These are phyloP conservation scores for Petunia secreta DNA, from an alignment of 257 asterid species.

Conservation along the genomic window DNA sequence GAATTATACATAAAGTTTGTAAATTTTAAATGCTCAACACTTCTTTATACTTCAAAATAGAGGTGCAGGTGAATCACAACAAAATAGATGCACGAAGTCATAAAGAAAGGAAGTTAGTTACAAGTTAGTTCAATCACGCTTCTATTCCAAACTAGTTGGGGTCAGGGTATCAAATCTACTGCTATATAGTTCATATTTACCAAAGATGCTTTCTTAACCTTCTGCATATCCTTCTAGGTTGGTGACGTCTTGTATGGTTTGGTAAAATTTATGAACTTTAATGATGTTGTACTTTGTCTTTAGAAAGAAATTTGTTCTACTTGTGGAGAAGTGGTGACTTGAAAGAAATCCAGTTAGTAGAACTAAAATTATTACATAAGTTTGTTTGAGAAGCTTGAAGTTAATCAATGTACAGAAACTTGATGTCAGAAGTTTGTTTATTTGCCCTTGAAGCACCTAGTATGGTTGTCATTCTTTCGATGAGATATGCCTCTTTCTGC, in stretches of 20 bases:
- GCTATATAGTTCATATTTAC: slow-evolving; percentile 34
- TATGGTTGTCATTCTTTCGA: background rate
- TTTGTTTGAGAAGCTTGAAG: background rate
- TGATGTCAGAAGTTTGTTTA: background rate
- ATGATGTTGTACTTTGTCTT: background rate
- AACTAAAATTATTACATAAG: too few species aligned
- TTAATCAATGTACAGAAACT: background rate
- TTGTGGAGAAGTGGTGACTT: background rate
- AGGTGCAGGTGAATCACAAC: background rate
- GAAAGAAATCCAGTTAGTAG: background rate
- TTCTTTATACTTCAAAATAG: background rate
- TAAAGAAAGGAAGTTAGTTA: background rate
- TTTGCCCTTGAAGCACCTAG: background rate
- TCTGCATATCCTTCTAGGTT: slow-evolving; percentile 91
- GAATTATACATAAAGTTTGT: background rate
- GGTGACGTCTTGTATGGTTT: background rate
- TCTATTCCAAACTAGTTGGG: background rate
- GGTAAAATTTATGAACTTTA: background rate
- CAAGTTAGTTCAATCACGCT: background rate
- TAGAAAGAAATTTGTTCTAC: background rate
- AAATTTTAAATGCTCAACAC: background rate
- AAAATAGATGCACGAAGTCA: background rate
- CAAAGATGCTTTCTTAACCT: slow-evolving; percentile 90
- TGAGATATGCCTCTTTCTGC: background rate
- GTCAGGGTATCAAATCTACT: background rate